Evolutionary conservation across 257 asterid genomes (phyloP), one percentile per base, ranked within the genome.

Genomic region (Nicotiana paniculata): DNA sequence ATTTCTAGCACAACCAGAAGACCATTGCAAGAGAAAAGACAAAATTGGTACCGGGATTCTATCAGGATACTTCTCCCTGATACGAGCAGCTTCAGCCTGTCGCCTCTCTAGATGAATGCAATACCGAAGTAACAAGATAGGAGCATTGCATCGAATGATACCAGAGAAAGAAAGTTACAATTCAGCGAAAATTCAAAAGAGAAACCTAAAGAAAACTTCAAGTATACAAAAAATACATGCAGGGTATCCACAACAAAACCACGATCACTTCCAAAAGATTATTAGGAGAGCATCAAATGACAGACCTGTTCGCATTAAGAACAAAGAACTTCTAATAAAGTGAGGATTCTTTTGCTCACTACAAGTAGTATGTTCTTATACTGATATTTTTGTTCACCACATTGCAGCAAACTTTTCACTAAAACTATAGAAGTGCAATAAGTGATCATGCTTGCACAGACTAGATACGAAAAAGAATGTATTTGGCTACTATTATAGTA

Each of bases 31-130:
- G 51, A 24, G 46, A 82, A 80, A 28, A 11, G 51, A 58, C 15
- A 16, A 55, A 15, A 76, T 74, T 57, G 5, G 43, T 91, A 96
- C 99, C 85, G 98, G 99, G 76, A 96, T 96, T 91, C 99, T 89
- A 79, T 96, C 99, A 35, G 99, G 97, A 81, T 95, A 96, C 90
- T 96, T 96, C 91, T 96, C 99, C 89, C 98, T 90, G 85, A 96
- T 94, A 62, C 98, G 98, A 77, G 94, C 90, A 82, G 99, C 98
- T 88, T 95, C 99, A 21, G 97, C 97, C 82, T 93, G 99, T 67
- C 99, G 91, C 92, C 95, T 95, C 88, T 93, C 98, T 94, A 91
- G 77, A 89, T 51, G 39, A 74, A 48, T 1, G 3, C 15, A 74
- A 24, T 16, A 74, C 24, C 43, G 3, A 74, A 74, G 48, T 13